Percentiles rank a stretch among this genome's conserved stretches.
These are phyloP conservation scores for Nothomitra cinnamomea DNA, from an alignment of 2,329 filamentous ascomycete species.

Conservation along the genomic window DNA sequence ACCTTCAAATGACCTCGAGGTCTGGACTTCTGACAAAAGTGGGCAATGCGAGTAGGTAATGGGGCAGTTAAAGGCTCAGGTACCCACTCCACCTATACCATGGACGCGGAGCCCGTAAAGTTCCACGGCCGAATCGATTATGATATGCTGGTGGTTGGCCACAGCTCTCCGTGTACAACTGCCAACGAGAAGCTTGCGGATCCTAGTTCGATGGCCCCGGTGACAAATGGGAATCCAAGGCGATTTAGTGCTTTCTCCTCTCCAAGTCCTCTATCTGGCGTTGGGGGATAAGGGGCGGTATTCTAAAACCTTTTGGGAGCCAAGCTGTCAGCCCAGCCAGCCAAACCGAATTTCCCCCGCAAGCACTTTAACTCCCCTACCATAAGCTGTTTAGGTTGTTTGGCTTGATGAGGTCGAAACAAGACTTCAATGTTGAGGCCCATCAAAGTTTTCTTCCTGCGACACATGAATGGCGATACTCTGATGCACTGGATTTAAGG, in stretches of 20 bases:
- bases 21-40: background rate
- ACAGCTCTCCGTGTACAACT: background rate
- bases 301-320: background rate
- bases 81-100: background rate
- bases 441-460: background rate
- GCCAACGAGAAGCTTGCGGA: background rate
- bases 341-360: background rate
- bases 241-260: constrained; percentile 2
- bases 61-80: background rate
- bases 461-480: background rate
- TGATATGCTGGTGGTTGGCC: constrained; percentile 3
- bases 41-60: background rate
- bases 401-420: background rate
- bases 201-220: background rate
- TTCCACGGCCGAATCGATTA: background rate
- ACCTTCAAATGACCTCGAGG: background rate
- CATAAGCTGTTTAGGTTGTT: background rate
- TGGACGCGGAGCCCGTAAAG: background rate
- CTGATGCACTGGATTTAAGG: background rate
- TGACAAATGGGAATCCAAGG: constrained; percentile 4
- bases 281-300: constrained; percentile 2
- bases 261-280: background rate
- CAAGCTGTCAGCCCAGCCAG: background rate
- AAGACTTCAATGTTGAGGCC: too few relatives aligned
- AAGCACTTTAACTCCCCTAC: background rate